Conservation (phyloP, 164 flowering plant species). For the Sextonia rubra region DNA sequence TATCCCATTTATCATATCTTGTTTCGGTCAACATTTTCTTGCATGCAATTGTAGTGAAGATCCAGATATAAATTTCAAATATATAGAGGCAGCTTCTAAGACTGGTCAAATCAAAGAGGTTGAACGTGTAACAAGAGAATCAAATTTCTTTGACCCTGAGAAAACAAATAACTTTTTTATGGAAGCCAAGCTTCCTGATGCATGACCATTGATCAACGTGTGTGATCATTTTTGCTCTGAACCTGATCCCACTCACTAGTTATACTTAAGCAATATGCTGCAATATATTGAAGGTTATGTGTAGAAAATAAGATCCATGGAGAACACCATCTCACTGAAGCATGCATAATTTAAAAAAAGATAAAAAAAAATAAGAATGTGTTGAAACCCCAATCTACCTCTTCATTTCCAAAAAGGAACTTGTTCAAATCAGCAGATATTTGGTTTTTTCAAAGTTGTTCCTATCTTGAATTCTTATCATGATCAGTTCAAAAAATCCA, state of each 20-base stretch:
- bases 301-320: conserved; percentile 61
- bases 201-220: conserved; percentile 95
- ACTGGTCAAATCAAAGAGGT: conserved; percentile 99
- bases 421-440: too few species aligned
- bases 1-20: neutral
- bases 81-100: conserved; percentile 99
- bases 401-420: too few species aligned
- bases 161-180: conserved; percentile 95
- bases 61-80: conserved; percentile 97
- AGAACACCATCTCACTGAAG: neutral
- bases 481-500: too few species aligned
- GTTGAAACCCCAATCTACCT: too few species aligned
- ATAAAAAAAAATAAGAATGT: too few species aligned
- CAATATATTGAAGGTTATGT: conserved; percentile 99
- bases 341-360: too few species aligned
- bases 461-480: too few species aligned
- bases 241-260: conserved; percentile 94
- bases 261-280: conserved; percentile 91
- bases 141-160: conserved; percentile 93
- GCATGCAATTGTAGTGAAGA: conserved; percentile 72
- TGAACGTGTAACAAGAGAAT: conserved; percentile 96
- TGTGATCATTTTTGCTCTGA: conserved; percentile 99
- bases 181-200: conserved; percentile 99
- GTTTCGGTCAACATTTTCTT: neutral
- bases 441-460: too few species aligned